Evolutionary conservation across 345 rosid genomes (phyloP).

Genomic region (Noccaea bulbosa): DNA sequence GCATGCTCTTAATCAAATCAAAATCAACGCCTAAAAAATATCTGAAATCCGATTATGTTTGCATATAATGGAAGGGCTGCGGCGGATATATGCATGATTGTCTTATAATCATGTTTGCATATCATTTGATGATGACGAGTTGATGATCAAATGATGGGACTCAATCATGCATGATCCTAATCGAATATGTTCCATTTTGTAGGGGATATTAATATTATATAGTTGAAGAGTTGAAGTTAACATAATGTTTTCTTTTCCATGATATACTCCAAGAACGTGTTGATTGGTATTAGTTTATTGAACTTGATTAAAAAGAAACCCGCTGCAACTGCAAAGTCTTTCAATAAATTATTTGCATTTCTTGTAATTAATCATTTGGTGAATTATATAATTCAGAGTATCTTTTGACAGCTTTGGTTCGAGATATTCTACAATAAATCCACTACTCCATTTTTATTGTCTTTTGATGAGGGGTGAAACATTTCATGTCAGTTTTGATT

Average conservation of each 20-base stretch:
- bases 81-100: conserved; percentile 43
- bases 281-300: conserved; percentile 38
- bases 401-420: conserved; percentile 44
- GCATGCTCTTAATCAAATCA: conserved; percentile 29
- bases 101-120: conserved; percentile 37
- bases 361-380: conserved; percentile 36
- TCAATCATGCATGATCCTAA: conserved; percentile 44
- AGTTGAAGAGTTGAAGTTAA: background rate
- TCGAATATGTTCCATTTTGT: conserved; percentile 46
- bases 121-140: conserved; percentile 26
- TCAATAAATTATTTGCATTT: conserved; percentile 29
- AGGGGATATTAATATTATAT: conserved; percentile 25
- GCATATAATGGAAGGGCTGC: conserved; percentile 39
- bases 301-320: conserved; percentile 34
- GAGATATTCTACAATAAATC: conserved; percentile 37
- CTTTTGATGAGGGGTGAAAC: conserved; percentile 29
- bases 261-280: conserved; percentile 42
- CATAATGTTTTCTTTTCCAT: conserved; percentile 36
- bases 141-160: conserved; percentile 43
- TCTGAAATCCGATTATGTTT: conserved; percentile 34
- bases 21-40: conserved; percentile 20
- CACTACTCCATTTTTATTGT: conserved; percentile 36
- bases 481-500: conserved; percentile 37
- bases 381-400: conserved; percentile 34
- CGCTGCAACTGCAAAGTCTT: conserved; percentile 36